Evolutionary conservation across 805 yeast species (phyloP), one percentile per base, ranked within the genome.

Genomic region (Cyberlindnera petersonii): DNA sequence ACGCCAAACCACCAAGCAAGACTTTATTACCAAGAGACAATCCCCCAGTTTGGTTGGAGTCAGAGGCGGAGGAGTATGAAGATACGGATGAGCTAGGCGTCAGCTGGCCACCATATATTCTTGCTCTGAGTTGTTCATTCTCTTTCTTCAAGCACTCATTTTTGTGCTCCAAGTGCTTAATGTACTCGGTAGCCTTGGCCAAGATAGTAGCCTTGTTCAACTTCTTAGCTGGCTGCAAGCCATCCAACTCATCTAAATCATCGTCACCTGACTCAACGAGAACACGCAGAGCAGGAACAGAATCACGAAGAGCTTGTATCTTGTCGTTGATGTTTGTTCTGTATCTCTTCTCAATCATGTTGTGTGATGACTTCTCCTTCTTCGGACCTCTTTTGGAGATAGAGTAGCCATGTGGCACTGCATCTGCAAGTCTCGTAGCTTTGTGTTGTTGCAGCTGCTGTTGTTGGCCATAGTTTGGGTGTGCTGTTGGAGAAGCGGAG

Each of bases 161-260:
- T 52, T 80, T 82, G 45, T 60, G 59, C 48, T 84, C 88, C 58
- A 84, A 66, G 59, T 83, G 89, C 48, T 73, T 75, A 47, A 84
- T 83, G 53, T 84, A 84, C 57, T 84, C 93, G 4, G 84, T 77
- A 1, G 91, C 86, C 52, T 84, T 84, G 20, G 83, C 68, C 43
- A 84, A 64, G 33, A 84, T 82, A 13, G 85, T 77, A 3, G 91
- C 93, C 56, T 84, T 84, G 59, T 83, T 84, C 46, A 84, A 65
- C 50, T 84, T 84, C 46, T 75, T 71, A 4, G 94, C 91, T 0
- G 91, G 89, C 33, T 76, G 74, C 42, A 84, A 66, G 3, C 91
- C 91, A 56, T 84, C 91, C 51, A 84, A 63, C 46, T 77, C 69
- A 30, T 69, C 82, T 47, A 77, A 83, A 42, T 80, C 79, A 46